phyloP scores from a whole-genome alignment of 2,329 filamentous ascomycete genomes.

The Penicillium sp. region DNA sequence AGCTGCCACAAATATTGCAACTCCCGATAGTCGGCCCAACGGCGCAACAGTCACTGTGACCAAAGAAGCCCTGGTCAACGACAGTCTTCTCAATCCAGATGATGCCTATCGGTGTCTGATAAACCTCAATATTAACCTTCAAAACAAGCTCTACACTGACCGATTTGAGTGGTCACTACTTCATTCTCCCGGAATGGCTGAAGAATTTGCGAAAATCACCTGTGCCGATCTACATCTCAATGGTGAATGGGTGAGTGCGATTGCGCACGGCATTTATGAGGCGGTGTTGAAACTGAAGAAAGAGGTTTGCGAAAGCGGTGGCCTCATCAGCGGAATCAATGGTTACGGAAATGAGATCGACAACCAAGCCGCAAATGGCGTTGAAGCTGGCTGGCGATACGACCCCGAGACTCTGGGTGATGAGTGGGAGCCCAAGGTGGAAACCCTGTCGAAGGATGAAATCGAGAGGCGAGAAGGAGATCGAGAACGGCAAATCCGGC shows the following conservation, averaged over 20 bases:
- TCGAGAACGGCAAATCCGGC: slow-evolving; percentile 83
- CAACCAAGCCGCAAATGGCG: slow-evolving; percentile 78
- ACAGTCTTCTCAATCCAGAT: slow-evolving; percentile 80
- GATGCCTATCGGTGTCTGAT: slow-evolving; percentile 95
- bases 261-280: slow-evolving; percentile 97
- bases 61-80: slow-evolving; percentile 52
- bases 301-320: slow-evolving; percentile 89
- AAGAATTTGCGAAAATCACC: slow-evolving; percentile 87
- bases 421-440: slow-evolving; percentile 81
- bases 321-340: slow-evolving; percentile 73
- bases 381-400: slow-evolving; percentile 93
- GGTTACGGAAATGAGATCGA: slow-evolving; percentile 71
- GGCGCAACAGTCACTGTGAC: slow-evolving; percentile 27
- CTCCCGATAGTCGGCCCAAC: slow-evolving; percentile 57
- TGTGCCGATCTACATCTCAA: slow-evolving; percentile 87
- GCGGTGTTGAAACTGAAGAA: slow-evolving; percentile 91
- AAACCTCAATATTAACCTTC: slow-evolving; percentile 84
- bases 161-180: slow-evolving; percentile 97
- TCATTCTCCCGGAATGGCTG: slow-evolving; percentile 86
- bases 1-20: slow-evolving; percentile 49
- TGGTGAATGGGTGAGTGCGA: slow-evolving; percentile 90
- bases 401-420: slow-evolving; percentile 86
- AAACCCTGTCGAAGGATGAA: slow-evolving; percentile 85
- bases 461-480: slow-evolving; percentile 97
- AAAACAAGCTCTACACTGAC: slow-evolving; percentile 90